These are phyloP conservation scores for Hyphochytrium catenoides DNA, from an alignment of 352 stramenopile species.

Conservation along the genomic window DNA sequence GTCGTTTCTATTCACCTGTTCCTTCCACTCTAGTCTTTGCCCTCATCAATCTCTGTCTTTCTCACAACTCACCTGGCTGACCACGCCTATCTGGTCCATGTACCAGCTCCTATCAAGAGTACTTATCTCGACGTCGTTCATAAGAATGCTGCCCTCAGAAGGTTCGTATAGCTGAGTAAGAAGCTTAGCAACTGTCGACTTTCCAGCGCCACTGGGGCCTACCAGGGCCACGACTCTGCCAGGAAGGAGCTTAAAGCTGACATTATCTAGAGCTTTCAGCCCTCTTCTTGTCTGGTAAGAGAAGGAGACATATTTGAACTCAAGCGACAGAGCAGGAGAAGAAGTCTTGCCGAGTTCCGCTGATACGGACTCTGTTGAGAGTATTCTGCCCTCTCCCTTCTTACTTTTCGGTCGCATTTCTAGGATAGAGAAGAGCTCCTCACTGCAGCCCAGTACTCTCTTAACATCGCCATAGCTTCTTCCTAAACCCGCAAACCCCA, in stretches of 20 bases:
- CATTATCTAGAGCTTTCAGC: constrained; percentile 24
- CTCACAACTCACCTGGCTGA: constrained; percentile 45
- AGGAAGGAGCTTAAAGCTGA: constrained; percentile 37
- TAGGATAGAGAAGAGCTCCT: constrained; percentile 37
- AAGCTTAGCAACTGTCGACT: constrained; percentile 47
- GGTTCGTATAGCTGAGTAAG: constrained; percentile 46
- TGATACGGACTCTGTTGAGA: constrained; percentile 2
- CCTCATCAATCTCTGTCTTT: too few relatives aligned
- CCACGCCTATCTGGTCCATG: constrained; percentile 56
- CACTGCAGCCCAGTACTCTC: constrained; percentile 36
- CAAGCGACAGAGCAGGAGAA: constrained; percentile 12
- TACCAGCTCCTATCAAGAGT: constrained; percentile 35
- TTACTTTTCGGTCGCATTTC: constrained; percentile 13
- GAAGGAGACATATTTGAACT: constrained; percentile 54
- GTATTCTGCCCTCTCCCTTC: constrained; percentile 4
- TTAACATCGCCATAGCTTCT: constrained; percentile 51
- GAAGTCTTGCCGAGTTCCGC: too few relatives aligned
- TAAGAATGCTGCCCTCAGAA: constrained; percentile 22
- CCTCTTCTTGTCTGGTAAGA: constrained; percentile 49
- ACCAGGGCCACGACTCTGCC: constrained; percentile 58
- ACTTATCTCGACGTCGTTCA: constrained; percentile 41
- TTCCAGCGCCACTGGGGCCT: constrained; percentile 52
- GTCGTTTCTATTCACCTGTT: too few relatives aligned
- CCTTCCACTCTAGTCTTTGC: too few relatives aligned
- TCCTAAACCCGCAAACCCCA: constrained; percentile 60